These are phyloP conservation scores for Colletotrichum orbiculare DNA, from an alignment of 2,329 filamentous ascomycete species.

Conservation along the genomic window DNA sequence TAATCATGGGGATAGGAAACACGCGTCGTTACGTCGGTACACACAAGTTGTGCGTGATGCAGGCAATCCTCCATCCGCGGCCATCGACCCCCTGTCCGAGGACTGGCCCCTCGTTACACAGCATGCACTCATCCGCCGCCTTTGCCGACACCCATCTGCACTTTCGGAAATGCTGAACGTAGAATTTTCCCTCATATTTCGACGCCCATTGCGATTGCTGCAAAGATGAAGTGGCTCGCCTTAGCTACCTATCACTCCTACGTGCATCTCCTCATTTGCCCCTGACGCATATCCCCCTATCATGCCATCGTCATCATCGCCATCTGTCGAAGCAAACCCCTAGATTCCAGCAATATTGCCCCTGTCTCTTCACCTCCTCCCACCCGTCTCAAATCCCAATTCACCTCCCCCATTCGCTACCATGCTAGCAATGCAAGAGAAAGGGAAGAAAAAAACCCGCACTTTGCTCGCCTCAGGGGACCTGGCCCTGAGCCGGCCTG, in stretches of 20 bases:
- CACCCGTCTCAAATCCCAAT: neutral
- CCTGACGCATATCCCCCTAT: constrained; percentile 18
- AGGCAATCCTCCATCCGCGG: neutral
- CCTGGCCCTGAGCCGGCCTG: neutral
- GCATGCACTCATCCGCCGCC: constrained; percentile 1
- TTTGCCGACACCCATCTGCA: neutral
- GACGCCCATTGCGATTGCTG: neutral
- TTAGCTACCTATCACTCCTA: neutral
- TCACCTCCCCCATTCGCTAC: neutral
- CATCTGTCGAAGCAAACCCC: constrained; percentile 11
- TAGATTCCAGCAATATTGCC: constrained; percentile 32
- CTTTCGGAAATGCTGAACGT: constrained; percentile 1
- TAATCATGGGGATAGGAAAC: no score
- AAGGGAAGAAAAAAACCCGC: no score
- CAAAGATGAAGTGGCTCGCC: neutral
- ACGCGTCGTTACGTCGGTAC: neutral
- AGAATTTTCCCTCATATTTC: constrained; percentile 6
- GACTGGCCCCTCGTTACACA: constrained; percentile 11
- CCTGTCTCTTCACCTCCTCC: constrained; percentile 10
- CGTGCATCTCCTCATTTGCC: constrained; percentile 1
- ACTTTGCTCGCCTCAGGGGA: no score
- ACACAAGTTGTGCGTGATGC: constrained; percentile 4
- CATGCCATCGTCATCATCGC: constrained; percentile 29
- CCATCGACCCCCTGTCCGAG: neutral
- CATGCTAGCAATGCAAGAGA: no score